Evolutionary conservation across 176 grass and related monocot species (phyloP).

Genomic region (Triticum timopheevii): DNA sequence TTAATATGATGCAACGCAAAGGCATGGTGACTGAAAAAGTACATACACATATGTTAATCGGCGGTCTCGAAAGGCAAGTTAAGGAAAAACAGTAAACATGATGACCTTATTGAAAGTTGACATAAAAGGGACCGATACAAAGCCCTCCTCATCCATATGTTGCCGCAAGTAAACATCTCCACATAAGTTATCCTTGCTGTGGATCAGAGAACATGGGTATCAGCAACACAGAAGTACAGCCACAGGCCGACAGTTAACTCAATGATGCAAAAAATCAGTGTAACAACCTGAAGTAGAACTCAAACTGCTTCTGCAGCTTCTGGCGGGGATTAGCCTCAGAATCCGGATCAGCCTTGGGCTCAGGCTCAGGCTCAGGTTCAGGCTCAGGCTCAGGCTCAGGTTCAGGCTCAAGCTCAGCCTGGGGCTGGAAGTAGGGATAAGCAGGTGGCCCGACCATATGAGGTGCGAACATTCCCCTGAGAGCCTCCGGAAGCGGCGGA

Average conservation of each 20-base stretch:
- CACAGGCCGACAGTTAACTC: background rate
- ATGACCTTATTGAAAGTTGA: slow-evolving; percentile 85
- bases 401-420: background rate
- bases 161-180: slow-evolving; percentile 72
- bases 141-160: slow-evolving; percentile 88
- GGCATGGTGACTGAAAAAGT: background rate
- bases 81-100: background rate
- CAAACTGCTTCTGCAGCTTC: slow-evolving; percentile 76
- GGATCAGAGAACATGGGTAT: slow-evolving; percentile 27
- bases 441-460: slow-evolving; percentile 55
- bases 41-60: background rate
- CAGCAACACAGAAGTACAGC: background rate
- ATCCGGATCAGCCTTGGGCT: background rate
- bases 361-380: background rate
- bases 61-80: background rate
- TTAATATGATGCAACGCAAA: background rate
- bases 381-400: slow-evolving; percentile 20
- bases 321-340: slow-evolving; percentile 14
- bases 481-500: slow-evolving; percentile 57
- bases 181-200: slow-evolving; percentile 92
- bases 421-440: slow-evolving; percentile 44
- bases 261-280: background rate
- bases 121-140: slow-evolving; percentile 79
- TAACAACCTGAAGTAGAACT: slow-evolving; percentile 95
- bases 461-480: slow-evolving; percentile 57